phyloP scores from a whole-genome alignment of 345 rosid genomes.

The Hypericum perforatum region DNA sequence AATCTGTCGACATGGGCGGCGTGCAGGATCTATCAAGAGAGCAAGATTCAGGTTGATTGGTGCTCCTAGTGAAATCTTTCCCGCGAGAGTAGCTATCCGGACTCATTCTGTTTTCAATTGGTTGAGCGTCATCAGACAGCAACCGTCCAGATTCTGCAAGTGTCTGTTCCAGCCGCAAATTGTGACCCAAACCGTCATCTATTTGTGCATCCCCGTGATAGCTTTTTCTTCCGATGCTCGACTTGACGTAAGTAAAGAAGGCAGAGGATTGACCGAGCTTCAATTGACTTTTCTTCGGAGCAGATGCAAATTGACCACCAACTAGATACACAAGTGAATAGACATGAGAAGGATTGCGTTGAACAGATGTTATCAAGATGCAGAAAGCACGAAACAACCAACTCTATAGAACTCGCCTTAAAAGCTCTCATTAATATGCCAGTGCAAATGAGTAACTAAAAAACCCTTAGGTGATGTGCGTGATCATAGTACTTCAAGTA shows the following conservation, averaged over 20 bases:
- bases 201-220: constrained; percentile 13
- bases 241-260: constrained; percentile 83
- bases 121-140: constrained; percentile 24
- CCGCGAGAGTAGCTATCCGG: constrained; percentile 46
- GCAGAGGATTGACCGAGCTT: constrained; percentile 89
- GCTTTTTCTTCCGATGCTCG: constrained; percentile 32
- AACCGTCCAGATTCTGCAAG: constrained; percentile 21
- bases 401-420: too few relatives aligned
- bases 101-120: constrained; percentile 39
- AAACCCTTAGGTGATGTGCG: too few relatives aligned
- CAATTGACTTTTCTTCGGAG: constrained; percentile 70
- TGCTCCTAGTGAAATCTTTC: constrained; percentile 46
- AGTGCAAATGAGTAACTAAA: too few relatives aligned
- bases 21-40: constrained; percentile 56
- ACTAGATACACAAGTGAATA: too few relatives aligned
- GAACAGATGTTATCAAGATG: neutral
- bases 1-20: constrained; percentile 46
- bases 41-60: constrained; percentile 41
- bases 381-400: neutral
- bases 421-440: too few relatives aligned
- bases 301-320: constrained; percentile 45
- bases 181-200: constrained; percentile 20
- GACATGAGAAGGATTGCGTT: constrained; percentile 17
- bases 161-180: constrained; percentile 27
- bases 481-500: too few relatives aligned